Evolutionary conservation across 257 asterid genomes (phyloP), one percentile per base, ranked within the genome.

Genomic region (Forsythia viridissima): DNA sequence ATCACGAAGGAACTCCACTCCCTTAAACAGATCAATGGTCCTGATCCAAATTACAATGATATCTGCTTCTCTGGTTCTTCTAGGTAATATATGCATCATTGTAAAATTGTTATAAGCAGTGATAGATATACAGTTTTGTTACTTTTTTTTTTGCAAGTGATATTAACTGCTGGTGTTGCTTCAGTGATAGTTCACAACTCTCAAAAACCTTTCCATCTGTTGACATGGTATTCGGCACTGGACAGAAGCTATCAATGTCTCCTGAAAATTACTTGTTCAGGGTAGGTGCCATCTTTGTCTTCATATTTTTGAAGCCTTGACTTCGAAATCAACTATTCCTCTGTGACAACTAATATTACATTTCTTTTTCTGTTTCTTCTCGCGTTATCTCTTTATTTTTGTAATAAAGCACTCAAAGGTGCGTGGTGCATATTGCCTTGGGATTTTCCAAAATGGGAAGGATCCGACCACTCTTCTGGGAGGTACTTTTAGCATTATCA

Each of bases 391-490:
- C 57, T 38, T 51, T 20, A 42, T 72, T 34, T 48, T 87, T 59
- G 57, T 70, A 57, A 36, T 77, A 76, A 82, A 96, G 99, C 98
- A 96, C 84, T 93, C 98, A 71, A 96, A 93, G 92, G 91, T 90
- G 84, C 96, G 74, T 80, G 99, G 97, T 83, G 86, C 99, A 74
- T 96, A 96, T 89, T 96, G 99, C 92, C 90, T 96, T 77, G 99
- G 99, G 52, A 85, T 96, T 81, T 96, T 96, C 82, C 99, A 92
- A 91, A 96, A 92, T 86, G 99, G 97, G 76, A 93, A 93, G 87
- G 99, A 93, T 85, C 94, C 97, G 21, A 96, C 98, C 74, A 96
- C 99, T 80, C 98, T 96, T 79, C 85, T 96, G 79, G 99, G 99
- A 82, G 99, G 99, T 96, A 87, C 36, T 52, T 79, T 79, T 73